Conservation (phyloP, 2,329 filamentous ascomycete species). For the Diaporthe eres region DNA sequence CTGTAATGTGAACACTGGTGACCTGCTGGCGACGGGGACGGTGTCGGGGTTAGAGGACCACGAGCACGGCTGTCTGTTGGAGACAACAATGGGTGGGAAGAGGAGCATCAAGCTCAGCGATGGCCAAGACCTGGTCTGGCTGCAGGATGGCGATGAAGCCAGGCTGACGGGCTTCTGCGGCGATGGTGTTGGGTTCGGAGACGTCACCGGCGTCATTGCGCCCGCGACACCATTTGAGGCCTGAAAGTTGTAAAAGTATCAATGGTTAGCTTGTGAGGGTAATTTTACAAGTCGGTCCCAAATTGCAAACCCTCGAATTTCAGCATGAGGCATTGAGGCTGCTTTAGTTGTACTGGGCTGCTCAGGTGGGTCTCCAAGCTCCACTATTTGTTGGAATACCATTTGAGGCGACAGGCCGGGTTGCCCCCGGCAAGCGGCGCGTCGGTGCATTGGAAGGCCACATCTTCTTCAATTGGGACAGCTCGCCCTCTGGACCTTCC, state of each 20-base stretch:
- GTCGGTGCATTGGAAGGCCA: slow-evolving; percentile 39
- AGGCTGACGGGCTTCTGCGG: slow-evolving; percentile 55
- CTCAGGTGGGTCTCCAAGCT: background rate
- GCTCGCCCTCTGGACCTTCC: slow-evolving; percentile 33
- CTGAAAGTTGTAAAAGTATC: slow-evolving; percentile 1
- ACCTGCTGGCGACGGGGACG: slow-evolving; percentile 59
- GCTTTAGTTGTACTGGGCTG: no score
- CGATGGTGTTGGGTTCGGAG: slow-evolving; percentile 59
- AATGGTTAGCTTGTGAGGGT: background rate
- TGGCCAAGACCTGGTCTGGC: slow-evolving; percentile 52
- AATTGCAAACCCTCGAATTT: background rate
- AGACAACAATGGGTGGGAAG: slow-evolving; percentile 55
- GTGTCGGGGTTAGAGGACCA: slow-evolving; percentile 53
- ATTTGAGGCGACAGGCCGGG: slow-evolving; percentile 10
- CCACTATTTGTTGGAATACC: slow-evolving; percentile 19
- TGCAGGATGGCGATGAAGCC: slow-evolving; percentile 58
- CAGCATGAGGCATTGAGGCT: background rate
- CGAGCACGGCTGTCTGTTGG: slow-evolving; percentile 57
- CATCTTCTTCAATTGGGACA: slow-evolving; percentile 42
- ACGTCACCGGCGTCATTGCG: slow-evolving; percentile 50
- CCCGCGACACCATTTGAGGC: slow-evolving; percentile 40
- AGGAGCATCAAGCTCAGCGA: slow-evolving; percentile 48
- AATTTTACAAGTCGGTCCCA: background rate
- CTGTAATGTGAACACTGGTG: slow-evolving; percentile 55
- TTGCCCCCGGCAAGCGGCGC: slow-evolving; percentile 36